Evolutionary conservation across 805 yeast genomes (phyloP).

Genomic region (Candida xiaguanensis): DNA sequence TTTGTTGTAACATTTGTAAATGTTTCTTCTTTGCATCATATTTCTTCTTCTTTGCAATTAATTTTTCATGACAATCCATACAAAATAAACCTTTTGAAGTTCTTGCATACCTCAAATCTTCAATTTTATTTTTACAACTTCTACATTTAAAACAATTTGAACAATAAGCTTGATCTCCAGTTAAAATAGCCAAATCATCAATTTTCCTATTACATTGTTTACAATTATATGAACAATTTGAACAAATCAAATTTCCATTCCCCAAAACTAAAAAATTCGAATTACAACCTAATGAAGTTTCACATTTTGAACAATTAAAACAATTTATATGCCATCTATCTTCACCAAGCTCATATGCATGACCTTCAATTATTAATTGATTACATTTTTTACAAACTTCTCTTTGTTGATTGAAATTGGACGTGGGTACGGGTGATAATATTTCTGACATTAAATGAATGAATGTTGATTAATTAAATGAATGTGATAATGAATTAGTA

Average conservation of each 20-base stretch:
- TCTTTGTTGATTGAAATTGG: not conserved
- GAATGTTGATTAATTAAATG: not conserved
- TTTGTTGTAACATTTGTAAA: conserved; percentile 12
- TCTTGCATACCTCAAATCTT: conserved; percentile 85
- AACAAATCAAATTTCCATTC: conserved; percentile 86
- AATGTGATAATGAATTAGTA: too few relatives aligned
- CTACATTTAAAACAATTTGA: conserved; percentile 86
- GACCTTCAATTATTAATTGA: conserved; percentile 71
- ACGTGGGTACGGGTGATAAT: not conserved
- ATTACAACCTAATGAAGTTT: conserved; percentile 73
- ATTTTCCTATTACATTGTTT: conserved; percentile 81
- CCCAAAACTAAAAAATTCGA: conserved; percentile 90
- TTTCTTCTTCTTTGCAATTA: conserved; percentile 70
- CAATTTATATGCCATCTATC: conserved; percentile 96
- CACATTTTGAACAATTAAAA: conserved; percentile 85
- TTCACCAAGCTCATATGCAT: conserved; percentile 91
- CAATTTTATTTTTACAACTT: conserved; percentile 80
- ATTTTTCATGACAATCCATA: conserved; percentile 83
- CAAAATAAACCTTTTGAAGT: conserved; percentile 92
- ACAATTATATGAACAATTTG: conserved; percentile 89
- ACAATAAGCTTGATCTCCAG: conserved; percentile 95
- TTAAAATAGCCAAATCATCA: conserved; percentile 87
- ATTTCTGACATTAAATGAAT: conserved; percentile 3
- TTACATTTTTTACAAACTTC: conserved; percentile 39
- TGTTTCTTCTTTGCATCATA: conserved; percentile 48